Base-by-base conservation (phyloP, 257 asterid genomes). In the Plantago elongata region DNA sequence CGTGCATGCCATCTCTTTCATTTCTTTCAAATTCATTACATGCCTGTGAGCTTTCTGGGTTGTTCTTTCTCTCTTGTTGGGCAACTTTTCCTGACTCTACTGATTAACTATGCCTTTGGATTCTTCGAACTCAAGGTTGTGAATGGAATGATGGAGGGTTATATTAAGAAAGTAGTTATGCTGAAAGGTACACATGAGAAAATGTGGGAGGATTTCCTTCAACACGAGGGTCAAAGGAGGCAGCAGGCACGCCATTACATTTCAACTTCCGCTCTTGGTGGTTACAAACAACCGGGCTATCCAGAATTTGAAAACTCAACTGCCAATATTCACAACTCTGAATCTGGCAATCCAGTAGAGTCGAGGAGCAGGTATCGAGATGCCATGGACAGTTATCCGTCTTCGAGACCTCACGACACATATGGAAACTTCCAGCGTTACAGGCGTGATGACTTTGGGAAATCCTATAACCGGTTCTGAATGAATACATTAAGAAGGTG, bases 181-280 rank as follows among this genome's bases (percentile, higher is more conserved):
- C 77, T 87, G 61, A 83, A 84, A 81, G 86, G 66, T 65, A 47
- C 82, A 65, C 97, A 87, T 66, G 88, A 85, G 60, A 85, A 75
- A 63, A 78, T 85, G 75, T 82, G 96, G 95, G 94, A 82, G 60
- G 96, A 84, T 75, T 87, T 93, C 77, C 86, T 93, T 76, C 94
- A 72, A 59, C 69, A 46, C 55, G 89, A 93, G 74, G 82, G 71
- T 65, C 94, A 68, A 57, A 79, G 83, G 76, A 79, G 81, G 77
- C 95, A 84, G 64, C 85, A 64, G 72, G 74, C 83, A 67, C 75
- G 65, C 15, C 91, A 69, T 11, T 75, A 70, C 40, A 45, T 80
- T 51, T 56, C 92, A 9, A 61, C 84, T 60, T 73, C 96, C 57
- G 94, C 77, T 11, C 79, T 78, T 63, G 72, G 79, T 63, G 82